Base-by-base conservation (phyloP, 805 yeast genomes). In the Candida pseudofarinosa region DNA sequence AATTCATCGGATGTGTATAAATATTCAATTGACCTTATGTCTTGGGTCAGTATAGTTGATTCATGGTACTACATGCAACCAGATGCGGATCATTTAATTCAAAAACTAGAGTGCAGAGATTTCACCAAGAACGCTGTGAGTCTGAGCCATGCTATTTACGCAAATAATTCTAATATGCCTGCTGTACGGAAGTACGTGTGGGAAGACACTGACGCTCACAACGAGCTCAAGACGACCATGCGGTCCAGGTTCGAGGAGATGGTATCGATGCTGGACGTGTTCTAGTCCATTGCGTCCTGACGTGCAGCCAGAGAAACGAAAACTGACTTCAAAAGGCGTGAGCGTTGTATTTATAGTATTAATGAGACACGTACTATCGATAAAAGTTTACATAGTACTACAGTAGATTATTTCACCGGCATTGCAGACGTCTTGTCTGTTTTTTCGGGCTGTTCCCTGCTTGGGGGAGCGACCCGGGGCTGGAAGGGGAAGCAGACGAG, bases 11-110 rank as follows among this genome's bases (percentile, higher is more conserved):
- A 69, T 32, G 68, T 73, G 0, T 80, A 60, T 52, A 50, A 57
- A 10, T 81, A 65, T 50, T 70, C 75, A 5, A n/a, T 44, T 1
- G 65, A 59, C 4, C 49, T 81, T 43, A 60, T 55, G 42, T 54
- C 60, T 8, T 81, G 87, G 87, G 56, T 63, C 1, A 70, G 62
- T 43, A 53, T 71, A 0, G 44, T 78, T 16, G 84, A 81, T 41
- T 58, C 72, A 17, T 71, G 74, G 75, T 67, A 67, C 37, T 61
- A 45, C 28, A 23, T 23, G 28, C 28, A 23, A 10, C 28, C 28
- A 7, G 28, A 23, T 6, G 28, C 10, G 28, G 28, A 23, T 6
- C 28, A 23, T 37, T 37, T 44, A 17, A 47, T 46, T 4, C 26
- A 44, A 13, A 23, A 36, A n/a, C 33, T 30, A 5, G 20, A 32